Base-by-base conservation (phyloP, 1,284 basidiomycete genomes). In the Rhizoctonia solani region DNA sequence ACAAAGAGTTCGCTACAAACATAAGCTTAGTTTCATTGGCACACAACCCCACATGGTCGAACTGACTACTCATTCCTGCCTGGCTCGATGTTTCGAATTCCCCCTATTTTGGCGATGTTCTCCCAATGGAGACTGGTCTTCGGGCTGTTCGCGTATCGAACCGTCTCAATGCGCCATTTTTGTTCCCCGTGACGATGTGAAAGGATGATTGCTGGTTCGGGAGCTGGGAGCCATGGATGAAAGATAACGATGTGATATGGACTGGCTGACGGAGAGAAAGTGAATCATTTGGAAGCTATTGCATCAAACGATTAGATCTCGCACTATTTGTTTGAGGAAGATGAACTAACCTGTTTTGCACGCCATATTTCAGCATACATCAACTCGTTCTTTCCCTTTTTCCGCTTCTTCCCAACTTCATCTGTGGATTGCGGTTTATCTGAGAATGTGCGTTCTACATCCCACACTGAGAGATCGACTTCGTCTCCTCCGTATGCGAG, bases 401-500 rank as follows among this genome's bases (percentile, higher is more conserved):
- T 93, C 71, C 90, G 79, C 76, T 93, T 94, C 23, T 74, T 73
- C 14, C 72, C 23, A 4, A 69, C 66, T 32, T 74, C 73, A 21
- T 74, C 37, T 16, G 42, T 14, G 46, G 41, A 32, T 4, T 74
- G 66, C 71, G 47, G 29, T 42, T 47, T 32, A 32, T 59, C 39
- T 63, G 72, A 72, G 55, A 95, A 92, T 0, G 91, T 86, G 46
- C 79, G 76, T 73, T 92, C 87, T 1, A 85, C 82, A 73, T 92
- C 82, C 89, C 91, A 95, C 1, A 95, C 74, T 0, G 91, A 93
- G 1, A 93, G 76, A 68, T 95, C 92, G 16, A 95, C 90, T 76
- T 95, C 93, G 72, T 95, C 88, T 2, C 93, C 93, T 4, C 89
- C 93, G 70, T 93, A 89, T 0, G 87, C 85, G 77, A 95, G 93